Evolutionary conservation across 331 rosid genomes (phyloP), one percentile per base, ranked within the genome.

Genomic region (Malus hybrid): DNA sequence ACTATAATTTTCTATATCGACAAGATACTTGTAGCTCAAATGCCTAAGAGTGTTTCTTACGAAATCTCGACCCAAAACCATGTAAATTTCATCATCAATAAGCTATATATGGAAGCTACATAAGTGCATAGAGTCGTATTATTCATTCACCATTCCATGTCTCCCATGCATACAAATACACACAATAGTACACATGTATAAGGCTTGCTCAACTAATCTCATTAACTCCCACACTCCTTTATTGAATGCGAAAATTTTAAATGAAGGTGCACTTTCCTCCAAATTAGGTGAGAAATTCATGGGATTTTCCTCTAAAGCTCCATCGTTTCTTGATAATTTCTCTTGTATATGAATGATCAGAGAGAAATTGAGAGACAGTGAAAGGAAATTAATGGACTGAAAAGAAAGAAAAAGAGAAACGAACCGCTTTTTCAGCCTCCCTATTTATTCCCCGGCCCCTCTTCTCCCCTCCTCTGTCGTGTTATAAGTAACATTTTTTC

Each of bases 231-330:
- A 44, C 34, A 14, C 68, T 73, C 31, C 63, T 72, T 55, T 71
- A 77, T 74, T 88, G 16, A 82, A 76, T 84, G 90, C 86, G 36
- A 55, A 15, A 74, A 61, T 74, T 76, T 48, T 82, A 67, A 76
- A 59, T 29, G 33, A 31, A 44, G 36, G 65, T 19, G 44, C 75
- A 14, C 59, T 85, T 60, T 62, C 69, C 71, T 68, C 63, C 39
- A 69, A 70, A 42, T 83, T 77, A 48, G 85, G 81, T 83, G 78
- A 68, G 80, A 59, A 13, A 11, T 7, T 10, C 34, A 8, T 32
- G 36, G 33, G 20, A 6, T 28, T 15, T 19, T 6, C 24, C 20
- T 29, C 7, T 7, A 32, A 31, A 9, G 31, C 46, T 39, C 46
- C 12, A 2, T 39, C 46, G 46, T 39, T 39, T 70, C 72, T 68